Evolutionary conservation across 2,329 filamentous ascomycete genomes (phyloP).

Genomic region (Thielaviopsis punctulata): DNA sequence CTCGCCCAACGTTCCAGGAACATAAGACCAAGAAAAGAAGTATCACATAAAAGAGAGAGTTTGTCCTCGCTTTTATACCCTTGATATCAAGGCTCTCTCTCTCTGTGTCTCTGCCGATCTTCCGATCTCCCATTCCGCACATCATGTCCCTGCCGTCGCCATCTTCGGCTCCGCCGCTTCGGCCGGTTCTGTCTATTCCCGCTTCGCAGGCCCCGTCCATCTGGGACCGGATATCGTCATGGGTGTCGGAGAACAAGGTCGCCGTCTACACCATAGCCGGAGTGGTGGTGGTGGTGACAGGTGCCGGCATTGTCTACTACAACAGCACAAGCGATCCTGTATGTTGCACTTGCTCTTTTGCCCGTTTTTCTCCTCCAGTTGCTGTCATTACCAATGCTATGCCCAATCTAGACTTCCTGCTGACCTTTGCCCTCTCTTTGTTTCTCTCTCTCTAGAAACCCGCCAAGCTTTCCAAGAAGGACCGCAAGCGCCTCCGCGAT

Average conservation of each 20-base stretch:
- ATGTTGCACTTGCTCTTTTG: constrained; percentile 18
- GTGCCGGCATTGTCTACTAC: constrained; percentile 87
- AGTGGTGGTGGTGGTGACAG: constrained; percentile 78
- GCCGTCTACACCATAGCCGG: constrained; percentile 93
- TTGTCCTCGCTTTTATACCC: neutral
- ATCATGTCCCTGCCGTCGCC: constrained; percentile 11
- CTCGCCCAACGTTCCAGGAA: too few species aligned
- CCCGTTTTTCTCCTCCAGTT: neutral
- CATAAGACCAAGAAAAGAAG: too few species aligned
- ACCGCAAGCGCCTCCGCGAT: constrained; percentile 60
- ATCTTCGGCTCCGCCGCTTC: constrained; percentile 9
- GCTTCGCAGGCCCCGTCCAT: constrained; percentile 29
- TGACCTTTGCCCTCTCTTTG: neutral
- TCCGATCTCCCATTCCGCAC: neutral
- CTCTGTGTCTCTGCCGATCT: neutral
- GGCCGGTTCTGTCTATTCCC: constrained; percentile 11
- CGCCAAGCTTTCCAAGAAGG: constrained; percentile 71
- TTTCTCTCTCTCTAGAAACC: constrained; percentile 28
- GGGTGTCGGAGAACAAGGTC: constrained; percentile 91
- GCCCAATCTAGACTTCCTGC: neutral
- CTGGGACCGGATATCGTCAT: constrained; percentile 79
- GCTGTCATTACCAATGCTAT: neutral
- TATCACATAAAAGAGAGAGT: too few species aligned
- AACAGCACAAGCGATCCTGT: constrained; percentile 42
- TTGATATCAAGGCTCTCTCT: neutral